These are phyloP conservation scores for Pyricularia sp. DNA, from an alignment of 2,329 filamentous ascomycete genomes.

Conservation along the genomic window DNA sequence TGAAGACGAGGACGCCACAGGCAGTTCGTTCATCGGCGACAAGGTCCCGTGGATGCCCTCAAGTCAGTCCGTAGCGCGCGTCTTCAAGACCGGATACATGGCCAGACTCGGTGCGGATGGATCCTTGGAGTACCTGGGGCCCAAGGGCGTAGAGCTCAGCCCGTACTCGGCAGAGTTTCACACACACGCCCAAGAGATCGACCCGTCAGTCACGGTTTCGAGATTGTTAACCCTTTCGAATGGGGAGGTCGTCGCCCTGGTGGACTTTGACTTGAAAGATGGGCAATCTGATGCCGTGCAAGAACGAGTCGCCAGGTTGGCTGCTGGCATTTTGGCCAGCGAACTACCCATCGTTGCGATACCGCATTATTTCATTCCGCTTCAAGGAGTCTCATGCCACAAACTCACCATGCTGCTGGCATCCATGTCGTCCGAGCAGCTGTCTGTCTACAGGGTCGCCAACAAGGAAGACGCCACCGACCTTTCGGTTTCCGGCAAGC, in stretches of 20 bases:
- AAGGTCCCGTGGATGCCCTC: background rate
- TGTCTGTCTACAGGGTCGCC: background rate
- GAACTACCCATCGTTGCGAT: background rate
- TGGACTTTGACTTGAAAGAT: background rate
- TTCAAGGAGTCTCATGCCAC: background rate
- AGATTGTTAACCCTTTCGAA: background rate
- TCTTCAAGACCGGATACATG: conserved; percentile 5
- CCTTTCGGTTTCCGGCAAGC: background rate
- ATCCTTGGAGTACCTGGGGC: background rate
- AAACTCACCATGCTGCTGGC: background rate
- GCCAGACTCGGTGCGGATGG: conserved; percentile 2
- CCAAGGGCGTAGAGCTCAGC: conserved; percentile 9
- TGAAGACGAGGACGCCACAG: conserved; percentile 77
- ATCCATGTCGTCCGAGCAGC: background rate
- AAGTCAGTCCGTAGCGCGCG: background rate
- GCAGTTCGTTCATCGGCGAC: conserved; percentile 57
- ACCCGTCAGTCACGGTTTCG: background rate
- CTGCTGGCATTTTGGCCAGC: background rate
- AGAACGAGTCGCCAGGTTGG: background rate
- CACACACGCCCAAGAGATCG: background rate
- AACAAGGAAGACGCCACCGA: background rate
- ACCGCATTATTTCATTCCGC: background rate
- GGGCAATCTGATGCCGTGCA: background rate
- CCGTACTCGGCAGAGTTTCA: conserved; percentile 10
- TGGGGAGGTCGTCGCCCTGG: background rate